Evolutionary conservation across 495 filamentous ascomycete species (phyloP).

Genomic region (Pyrenula aspistea): DNA sequence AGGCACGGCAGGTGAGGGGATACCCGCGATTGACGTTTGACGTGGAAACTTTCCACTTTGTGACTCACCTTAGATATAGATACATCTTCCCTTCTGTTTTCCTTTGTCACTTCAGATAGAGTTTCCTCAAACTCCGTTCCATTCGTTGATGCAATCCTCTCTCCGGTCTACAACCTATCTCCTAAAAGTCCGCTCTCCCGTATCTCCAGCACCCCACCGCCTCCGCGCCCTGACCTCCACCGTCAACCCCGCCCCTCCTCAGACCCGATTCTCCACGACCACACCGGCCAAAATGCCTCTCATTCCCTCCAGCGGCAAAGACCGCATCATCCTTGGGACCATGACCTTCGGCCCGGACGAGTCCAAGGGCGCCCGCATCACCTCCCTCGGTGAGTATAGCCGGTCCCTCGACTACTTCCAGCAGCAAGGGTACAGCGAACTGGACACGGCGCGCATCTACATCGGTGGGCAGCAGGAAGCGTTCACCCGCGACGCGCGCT

Average conservation of each 20-base stretch:
- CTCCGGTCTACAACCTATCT: no score
- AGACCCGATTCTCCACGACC: background rate
- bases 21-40: no score
- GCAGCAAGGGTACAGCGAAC: constrained; percentile 60
- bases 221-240: background rate
- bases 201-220: background rate
- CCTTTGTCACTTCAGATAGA: no score
- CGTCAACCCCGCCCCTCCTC: constrained; percentile 15
- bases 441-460: constrained; percentile 73
- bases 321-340: constrained; percentile 45
- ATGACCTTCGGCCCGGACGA: constrained; percentile 48
- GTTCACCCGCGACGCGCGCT: constrained; percentile 62
- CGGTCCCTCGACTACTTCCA: constrained; percentile 57
- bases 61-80: no score
- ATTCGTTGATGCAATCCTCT: no score
- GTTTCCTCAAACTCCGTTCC: no score
- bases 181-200: no score
- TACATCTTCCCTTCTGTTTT: no score
- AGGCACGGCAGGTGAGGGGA: no score
- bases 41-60: no score
- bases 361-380: constrained; percentile 54
- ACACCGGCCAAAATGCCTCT: constrained; percentile 35
- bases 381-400: constrained; percentile 51
- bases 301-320: constrained; percentile 34
- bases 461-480: constrained; percentile 65